Evolutionary conservation across 352 stramenopile species (phyloP), one percentile per base, ranked within the genome.

Genomic region (Pythium rishiriense): DNA sequence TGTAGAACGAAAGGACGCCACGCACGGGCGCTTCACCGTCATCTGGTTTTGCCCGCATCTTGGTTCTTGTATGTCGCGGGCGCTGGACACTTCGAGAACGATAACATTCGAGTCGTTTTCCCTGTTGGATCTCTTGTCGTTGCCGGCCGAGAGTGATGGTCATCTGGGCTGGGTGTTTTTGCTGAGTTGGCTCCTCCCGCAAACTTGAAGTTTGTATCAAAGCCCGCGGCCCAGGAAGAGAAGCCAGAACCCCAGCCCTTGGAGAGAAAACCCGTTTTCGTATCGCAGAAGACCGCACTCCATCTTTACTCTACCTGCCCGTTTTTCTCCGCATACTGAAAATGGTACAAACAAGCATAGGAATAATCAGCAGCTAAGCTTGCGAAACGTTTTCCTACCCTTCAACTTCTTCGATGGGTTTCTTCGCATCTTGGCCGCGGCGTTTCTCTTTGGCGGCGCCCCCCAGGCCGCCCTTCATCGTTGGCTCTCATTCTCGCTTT

Each of bases 141-240:
- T 53, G 22, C 25, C 25, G 15, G 29, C 4, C 26, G 37, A 62
- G 61, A 68, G 61, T 68, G 61, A 62, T 62, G 61, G 61, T 68
- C 59, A 31, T 25, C 11, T 19, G 29, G 28, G 11, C 9, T 48
- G 28, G 42, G 42, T n/a, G n/a, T n/a, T n/a, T 47, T 21, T 42
- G 45, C 45, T 46, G 45, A 62, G 55, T 46, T 62, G 7, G 50
- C 43, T 39, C 43, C 61, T 68, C 51, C 51, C 35, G 19, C 28
- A 29, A 56, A 57, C 61, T 68, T 68, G 61, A 62, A 62, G 51
- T 67, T 67, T 68, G 61, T 62, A 68, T 68, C 29, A 45, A 47
- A 26, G 46, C 31, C 56, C 31, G 28, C 35, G 39, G 28, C n/a
- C 17, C 28, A 66, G 42, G 41, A 25, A 47, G 50, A 66, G 49